phyloP scores from a whole-genome alignment of 192 early-diverging fungal species.

The Linnemannia elongata region DNA sequence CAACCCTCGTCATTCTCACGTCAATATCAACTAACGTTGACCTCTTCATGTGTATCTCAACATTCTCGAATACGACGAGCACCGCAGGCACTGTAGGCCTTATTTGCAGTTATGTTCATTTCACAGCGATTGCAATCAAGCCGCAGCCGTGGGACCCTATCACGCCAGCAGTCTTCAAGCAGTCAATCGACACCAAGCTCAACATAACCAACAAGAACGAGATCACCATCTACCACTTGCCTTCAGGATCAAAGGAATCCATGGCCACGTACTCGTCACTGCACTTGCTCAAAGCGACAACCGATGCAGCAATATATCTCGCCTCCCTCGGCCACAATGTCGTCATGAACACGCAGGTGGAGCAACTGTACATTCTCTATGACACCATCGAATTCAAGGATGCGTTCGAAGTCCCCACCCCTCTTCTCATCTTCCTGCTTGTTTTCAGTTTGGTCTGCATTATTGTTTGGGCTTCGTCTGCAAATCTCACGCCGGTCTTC shows the following conservation, averaged over 20 bases:
- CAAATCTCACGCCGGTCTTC: neutral
- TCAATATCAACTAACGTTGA: neutral
- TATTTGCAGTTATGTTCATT: constrained; percentile 8
- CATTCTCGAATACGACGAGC: neutral
- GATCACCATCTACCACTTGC: neutral
- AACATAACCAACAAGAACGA: neutral
- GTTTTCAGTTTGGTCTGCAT: neutral
- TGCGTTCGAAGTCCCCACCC: constrained; percentile 11
- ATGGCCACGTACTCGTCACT: neutral
- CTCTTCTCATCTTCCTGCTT: neutral
- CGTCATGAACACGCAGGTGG: neutral
- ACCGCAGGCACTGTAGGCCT: neutral
- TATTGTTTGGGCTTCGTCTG: neutral
- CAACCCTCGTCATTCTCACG: neutral
- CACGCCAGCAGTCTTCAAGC: no score
- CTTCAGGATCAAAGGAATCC: no score
- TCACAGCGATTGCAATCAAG: neutral
- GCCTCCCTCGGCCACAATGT: neutral
- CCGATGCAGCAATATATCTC: neutral
- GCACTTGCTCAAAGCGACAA: neutral
- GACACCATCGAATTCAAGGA: constrained; percentile 16
- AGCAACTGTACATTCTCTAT: neutral
- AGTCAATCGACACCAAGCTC: neutral
- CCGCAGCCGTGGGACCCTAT: constrained; percentile 5
- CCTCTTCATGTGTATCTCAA: neutral